Conservation (phyloP, 306 rosid species). For the Medicago ruthenica region DNA sequence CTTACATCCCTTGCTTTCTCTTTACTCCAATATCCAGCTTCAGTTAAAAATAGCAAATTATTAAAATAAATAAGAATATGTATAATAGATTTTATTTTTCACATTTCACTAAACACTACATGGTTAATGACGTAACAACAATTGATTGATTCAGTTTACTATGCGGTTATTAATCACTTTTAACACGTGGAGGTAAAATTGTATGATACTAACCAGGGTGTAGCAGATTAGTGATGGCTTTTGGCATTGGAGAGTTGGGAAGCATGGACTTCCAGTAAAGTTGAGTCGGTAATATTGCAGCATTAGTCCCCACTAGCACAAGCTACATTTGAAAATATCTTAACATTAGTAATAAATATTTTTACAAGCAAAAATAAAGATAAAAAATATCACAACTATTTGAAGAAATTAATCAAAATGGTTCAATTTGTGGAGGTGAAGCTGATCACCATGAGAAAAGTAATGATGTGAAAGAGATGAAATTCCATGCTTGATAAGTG, state of each 20-base stretch:
- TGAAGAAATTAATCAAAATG: neutral
- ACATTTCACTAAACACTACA: too few species aligned
- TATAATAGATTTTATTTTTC: too few species aligned
- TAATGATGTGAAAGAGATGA: constrained; percentile 44
- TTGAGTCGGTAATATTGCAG: neutral
- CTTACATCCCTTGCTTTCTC: neutral
- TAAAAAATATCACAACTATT: neutral
- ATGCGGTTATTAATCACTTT: too few species aligned
- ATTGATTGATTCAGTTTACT: too few species aligned
- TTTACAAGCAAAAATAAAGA: neutral
- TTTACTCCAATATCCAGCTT: too few species aligned
- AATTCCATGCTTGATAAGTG: constrained; percentile 50
- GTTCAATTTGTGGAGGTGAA: neutral
- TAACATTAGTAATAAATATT: neutral
- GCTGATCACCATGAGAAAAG: constrained; percentile 57
- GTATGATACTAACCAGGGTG: neutral
- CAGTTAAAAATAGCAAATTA: neutral
- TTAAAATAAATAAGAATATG: neutral
- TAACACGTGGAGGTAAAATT: too few species aligned
- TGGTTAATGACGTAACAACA: too few species aligned
- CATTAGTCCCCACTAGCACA: neutral
- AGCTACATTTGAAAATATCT: neutral
- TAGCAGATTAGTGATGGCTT: neutral
- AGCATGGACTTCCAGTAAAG: neutral
- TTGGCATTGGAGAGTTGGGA: neutral